A percentile compares a stretch with the other conserved stretches of the same genome.
phyloP scores from a whole-genome alignment of 2,329 filamentous ascomycete species.

The Rhynchosporium secalis region DNA sequence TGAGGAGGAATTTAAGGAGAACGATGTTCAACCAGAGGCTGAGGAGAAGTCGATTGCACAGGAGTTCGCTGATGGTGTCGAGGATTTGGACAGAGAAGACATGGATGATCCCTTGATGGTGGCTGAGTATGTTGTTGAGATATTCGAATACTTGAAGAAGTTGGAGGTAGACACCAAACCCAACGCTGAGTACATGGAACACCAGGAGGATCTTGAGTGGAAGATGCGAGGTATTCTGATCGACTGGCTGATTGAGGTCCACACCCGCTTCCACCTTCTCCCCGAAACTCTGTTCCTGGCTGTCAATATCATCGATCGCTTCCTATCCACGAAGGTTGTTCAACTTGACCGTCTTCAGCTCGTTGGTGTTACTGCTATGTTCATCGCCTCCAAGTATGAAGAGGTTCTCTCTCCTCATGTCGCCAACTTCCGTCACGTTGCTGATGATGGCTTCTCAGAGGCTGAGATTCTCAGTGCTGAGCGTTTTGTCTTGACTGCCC shows the following conservation, averaged over 20 bases:
- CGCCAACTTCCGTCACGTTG: constrained; percentile 93
- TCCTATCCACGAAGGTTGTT: constrained; percentile 92
- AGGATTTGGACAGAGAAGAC: constrained; percentile 82
- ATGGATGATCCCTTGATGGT: constrained; percentile 95
- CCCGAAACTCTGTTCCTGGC: constrained; percentile 96
- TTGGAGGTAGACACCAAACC: constrained; percentile 80
- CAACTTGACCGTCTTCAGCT: constrained; percentile 94
- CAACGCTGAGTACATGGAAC: constrained; percentile 92
- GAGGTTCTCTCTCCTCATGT: constrained; percentile 97
- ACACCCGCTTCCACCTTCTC: constrained; percentile 92
- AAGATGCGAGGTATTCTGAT: constrained; percentile 97
- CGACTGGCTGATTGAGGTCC: constrained; percentile 98
- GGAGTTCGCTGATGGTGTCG: constrained; percentile 45
- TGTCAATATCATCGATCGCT: constrained; percentile 98
- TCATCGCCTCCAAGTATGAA: constrained; percentile 98
- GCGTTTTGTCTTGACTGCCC: constrained; percentile 83
- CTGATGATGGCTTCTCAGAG: constrained; percentile 94
- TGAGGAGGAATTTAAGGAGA: constrained; percentile 42
- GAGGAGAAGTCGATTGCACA: constrained; percentile 35
- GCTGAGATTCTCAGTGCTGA: constrained; percentile 96
- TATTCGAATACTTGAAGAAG: constrained; percentile 92
- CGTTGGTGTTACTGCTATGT: constrained; percentile 98
- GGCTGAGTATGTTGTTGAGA: constrained; percentile 93
- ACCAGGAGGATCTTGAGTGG: constrained; percentile 95
- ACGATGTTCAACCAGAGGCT: constrained; percentile 39